Evolutionary conservation across 106 monocot genomes (phyloP), one percentile per base, ranked within the genome.

Genomic region (Dioscorea zingiberensis): DNA sequence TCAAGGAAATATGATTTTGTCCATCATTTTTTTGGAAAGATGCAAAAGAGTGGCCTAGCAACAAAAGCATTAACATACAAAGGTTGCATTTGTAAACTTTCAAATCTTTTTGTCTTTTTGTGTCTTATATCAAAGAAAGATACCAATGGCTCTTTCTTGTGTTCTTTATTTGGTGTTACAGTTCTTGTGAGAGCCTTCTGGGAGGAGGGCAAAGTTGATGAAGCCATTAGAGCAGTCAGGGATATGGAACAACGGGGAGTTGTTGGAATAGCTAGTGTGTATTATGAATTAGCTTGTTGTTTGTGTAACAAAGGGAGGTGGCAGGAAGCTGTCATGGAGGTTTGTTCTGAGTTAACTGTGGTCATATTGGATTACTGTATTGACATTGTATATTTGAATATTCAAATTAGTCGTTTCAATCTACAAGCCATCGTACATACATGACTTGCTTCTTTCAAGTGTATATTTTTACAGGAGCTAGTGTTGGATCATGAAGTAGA

Each of bases 241-340:
- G 77, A 86, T 44, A 97, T 97, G 97, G 97, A 97, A 65, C 63
- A 71, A 21, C 92, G 85, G 76, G 88, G 88, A 72, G 75, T 98
- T 29, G 81, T 92, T 79, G 97, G 97, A 80, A 62, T 53, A 71
- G 79, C 83, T 38, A 75, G 81, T 71, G 81, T 92, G 12, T 92
- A 98, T 71, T 98, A 98, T 72, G 97, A 98, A 89, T 66, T 98
- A 74, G 92, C 88, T 47, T 86, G 92, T 26, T 88, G 88, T 63
- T 84, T 98, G 46, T 92, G 88, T 68, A 81, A 78, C 49, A 83
- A 78, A 58, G 97, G 97, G 59, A 83, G 79, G 48, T 98, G 97
- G 97, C 78, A 75, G 44, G 88, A 92, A 62, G 91, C 97, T 55
- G 66, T 92, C 65, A 17, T 70, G 22, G 92, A 98, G 92, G 92